These are phyloP conservation scores for Wilcoxina mikolae DNA, from an alignment of 495 filamentous ascomycete species.

Conservation along the genomic window DNA sequence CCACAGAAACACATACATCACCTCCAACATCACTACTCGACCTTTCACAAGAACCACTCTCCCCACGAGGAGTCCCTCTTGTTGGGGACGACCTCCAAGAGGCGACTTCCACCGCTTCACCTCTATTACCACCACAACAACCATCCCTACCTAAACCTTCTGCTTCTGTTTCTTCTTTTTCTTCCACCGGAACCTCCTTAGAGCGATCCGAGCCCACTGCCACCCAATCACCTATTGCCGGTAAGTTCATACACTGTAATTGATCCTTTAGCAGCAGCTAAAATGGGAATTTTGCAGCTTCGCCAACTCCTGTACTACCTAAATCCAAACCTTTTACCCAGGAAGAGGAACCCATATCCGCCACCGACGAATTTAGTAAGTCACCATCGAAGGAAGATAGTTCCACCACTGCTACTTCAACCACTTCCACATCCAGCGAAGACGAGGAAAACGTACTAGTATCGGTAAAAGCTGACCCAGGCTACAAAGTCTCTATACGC, in stretches of 20 bases:
- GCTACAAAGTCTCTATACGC: conserved; percentile 13
- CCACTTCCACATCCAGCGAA: conserved; percentile 12
- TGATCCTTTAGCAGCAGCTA: background rate
- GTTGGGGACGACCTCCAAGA: background rate
- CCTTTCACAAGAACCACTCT: background rate
- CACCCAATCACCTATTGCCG: background rate
- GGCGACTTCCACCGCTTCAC: background rate
- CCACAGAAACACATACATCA: background rate
- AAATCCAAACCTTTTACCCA: background rate
- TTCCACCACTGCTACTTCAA: background rate
- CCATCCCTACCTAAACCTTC: background rate
- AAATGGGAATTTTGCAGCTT: background rate
- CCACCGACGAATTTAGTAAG: conserved; percentile 2
- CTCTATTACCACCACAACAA: background rate
- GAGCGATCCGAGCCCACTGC: background rate
- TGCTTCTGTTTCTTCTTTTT: background rate
- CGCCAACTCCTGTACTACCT: background rate
- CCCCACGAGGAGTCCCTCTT: background rate
- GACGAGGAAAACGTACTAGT: conserved; percentile 5
- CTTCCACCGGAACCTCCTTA: background rate
- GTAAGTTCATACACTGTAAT: background rate
- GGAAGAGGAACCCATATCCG: background rate
- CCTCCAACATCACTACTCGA: background rate
- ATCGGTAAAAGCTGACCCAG: conserved; percentile 17
- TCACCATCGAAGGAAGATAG: background rate